Base-by-base conservation (phyloP, 23 red algal genomes). In the Gracilaria caudata region DNA sequence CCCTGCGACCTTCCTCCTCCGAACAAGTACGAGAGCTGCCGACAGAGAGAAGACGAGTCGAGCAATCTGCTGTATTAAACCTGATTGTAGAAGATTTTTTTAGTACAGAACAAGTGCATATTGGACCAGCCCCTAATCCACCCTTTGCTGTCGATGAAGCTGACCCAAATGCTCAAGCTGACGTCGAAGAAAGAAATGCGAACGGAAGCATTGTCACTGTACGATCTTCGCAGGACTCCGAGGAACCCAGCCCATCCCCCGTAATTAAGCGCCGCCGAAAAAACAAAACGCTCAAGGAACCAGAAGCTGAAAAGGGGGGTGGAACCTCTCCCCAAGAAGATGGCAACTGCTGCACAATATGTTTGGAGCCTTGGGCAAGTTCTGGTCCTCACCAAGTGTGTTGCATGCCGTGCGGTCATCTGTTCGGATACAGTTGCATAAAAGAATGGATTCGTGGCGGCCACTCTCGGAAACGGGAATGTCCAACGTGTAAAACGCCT, bases 381-480 rank as follows among this genome's bases (percentile, higher is more conserved):
- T 54, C 82, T 68, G 86, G 86, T 26, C 38, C 51, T 26, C 94
- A 96, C 41, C 89, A 88, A 60, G 58, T 92, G 51, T 78, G 73
- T 26, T 91, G 94, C 34, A 54, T 92, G 26, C 71, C 78, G 59
- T 96, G 94, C 73, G 94, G 94, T 2, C 94, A 96, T 63, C 20
- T 96, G 3, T 96, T 96, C 40, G 94, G 94, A 23, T 84, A 78
- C 19, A 53, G 20, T n/a, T 96, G 94, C 77, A 80, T 96, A 47
- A 75, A 76, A 14, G 49, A 85, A 35, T 96, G 94, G 94, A 74
- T 96, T 35, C 51, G 30, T 21, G 44, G 47, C 2, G 28, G 53
- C 19, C 30, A 64, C 32, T 46, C 47, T 45, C 66, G 79, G 17
- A 41, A 64, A 41, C 37, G 78, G 12, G 46, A 29, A 78, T 94